These are phyloP conservation scores for Ascochyta koolunga DNA, from an alignment of 2,329 filamentous ascomycete species.

Conservation along the genomic window DNA sequence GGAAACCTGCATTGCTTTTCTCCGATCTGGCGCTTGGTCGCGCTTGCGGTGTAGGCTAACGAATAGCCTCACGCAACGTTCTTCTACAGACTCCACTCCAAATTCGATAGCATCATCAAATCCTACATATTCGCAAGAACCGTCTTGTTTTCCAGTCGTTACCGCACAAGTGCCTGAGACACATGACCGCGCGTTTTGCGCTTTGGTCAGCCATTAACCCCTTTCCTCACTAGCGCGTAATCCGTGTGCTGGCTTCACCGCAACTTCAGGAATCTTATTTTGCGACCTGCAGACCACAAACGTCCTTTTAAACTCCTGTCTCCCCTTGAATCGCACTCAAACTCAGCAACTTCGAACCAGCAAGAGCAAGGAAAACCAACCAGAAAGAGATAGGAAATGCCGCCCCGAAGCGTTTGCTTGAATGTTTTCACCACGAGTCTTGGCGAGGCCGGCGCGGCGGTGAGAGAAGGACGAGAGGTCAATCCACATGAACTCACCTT, in stretches of 20 bases:
- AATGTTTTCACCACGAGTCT: conserved; percentile 46
- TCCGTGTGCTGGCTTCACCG: conserved; percentile 47
- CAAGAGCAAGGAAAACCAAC: conserved; percentile 17
- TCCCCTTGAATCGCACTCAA: conserved; percentile 18
- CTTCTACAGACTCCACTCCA: conserved; percentile 14
- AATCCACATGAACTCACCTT: conserved; percentile 18
- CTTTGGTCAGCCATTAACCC: conserved; percentile 42
- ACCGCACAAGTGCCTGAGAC: conserved; percentile 29
- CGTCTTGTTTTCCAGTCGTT: conserved; percentile 5
- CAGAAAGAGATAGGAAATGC: conserved; percentile 36
- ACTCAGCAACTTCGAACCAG: conserved; percentile 16
- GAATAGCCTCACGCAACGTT: conserved; percentile 18
- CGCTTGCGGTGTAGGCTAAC: conserved; percentile 18
- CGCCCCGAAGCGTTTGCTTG: conserved; percentile 44
- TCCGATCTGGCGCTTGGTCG: conserved; percentile 18
- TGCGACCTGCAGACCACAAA: conserved; percentile 28
- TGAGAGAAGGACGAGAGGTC: conserved; percentile 32
- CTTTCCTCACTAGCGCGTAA: conserved; percentile 34
- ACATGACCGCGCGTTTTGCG: conserved; percentile 40
- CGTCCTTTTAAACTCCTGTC: conserved; percentile 35
- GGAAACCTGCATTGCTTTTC: conserved; percentile 13
- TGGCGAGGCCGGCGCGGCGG: conserved; percentile 36
- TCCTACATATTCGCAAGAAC: conserved; percentile 8
- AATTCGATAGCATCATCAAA: neutral
- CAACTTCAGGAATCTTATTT: conserved; percentile 43